Percentiles rank a stretch among this genome's conserved stretches.
These are phyloP conservation scores for Fusarium sp. DNA, from an alignment of 2,329 filamentous ascomycete species.

Conservation along the genomic window DNA sequence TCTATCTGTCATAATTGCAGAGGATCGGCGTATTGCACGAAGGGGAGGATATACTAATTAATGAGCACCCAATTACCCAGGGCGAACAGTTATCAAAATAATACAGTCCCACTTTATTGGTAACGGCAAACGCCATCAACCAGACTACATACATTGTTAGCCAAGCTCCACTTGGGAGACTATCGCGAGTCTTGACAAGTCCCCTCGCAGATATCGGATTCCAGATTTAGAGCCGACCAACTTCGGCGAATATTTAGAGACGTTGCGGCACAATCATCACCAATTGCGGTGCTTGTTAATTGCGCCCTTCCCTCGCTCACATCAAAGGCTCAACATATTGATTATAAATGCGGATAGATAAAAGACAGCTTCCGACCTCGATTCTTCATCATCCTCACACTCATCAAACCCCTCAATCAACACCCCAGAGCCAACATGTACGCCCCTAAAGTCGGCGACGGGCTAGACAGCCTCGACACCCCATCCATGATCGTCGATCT, in stretches of 20 bases:
- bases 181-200: background rate
- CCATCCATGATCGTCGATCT: constrained; percentile 68
- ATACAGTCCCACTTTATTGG: background rate
- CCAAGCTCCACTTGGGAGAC: background rate
- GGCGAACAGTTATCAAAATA: background rate
- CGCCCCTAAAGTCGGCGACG: constrained; percentile 15
- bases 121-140: background rate
- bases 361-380: background rate
- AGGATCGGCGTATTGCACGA: background rate
- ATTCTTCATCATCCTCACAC: background rate
- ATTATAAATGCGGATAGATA: background rate
- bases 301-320: background rate
- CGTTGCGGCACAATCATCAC: background rate
- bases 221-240: background rate
- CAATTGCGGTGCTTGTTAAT: background rate
- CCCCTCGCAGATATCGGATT: background rate
- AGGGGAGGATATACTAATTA: background rate
- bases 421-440: background rate
- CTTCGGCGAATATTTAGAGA: background rate
- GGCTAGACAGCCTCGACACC: constrained; percentile 58
- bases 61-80: background rate
- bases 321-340: background rate
- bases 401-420: background rate
- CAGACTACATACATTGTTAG: background rate
- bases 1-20: background rate